Base-by-base conservation (phyloP, 2,329 filamentous ascomycete genomes). In the Aspergillus spinulosporus region DNA sequence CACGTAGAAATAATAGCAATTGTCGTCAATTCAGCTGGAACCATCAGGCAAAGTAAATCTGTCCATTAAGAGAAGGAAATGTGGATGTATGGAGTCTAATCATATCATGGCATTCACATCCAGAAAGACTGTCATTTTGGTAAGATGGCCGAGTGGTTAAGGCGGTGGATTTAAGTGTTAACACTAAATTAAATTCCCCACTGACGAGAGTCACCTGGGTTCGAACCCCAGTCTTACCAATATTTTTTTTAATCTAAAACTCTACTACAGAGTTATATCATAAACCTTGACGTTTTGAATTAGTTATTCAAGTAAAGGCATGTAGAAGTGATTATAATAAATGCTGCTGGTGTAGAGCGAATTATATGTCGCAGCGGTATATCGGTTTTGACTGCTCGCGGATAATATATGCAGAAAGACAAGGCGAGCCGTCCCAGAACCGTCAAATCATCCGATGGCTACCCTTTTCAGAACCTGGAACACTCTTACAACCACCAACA, bases 371-470 rank as follows among this genome's bases (percentile, higher is more conserved):
- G 21, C 21, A 21, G 21, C 21, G 21, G 21, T 21, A 21, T 34
- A 34, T 34, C 9, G 31, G 5, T 34, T 34, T 34, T 34, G 31
- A 21, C 31, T 6, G 31, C 31, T 34, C 31, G 9, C 31, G 31
- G 31, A 34, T 21, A 21, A 21, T 21, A 21, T 21, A 21, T 21
- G 21, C 21, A 21, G 21, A 21, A 21, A 21, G 21, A 21, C 21
- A 21, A 21, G 21, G 21, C 21, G 21, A 21, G 21, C 21, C 21
- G 21, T 21, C 21, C 21, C 21, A 21, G 21, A 14, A 42, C 39
- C 39, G 15, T 14, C 39, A 50, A 54, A 46, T 54, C 43, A 48
- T 52, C 42, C 45, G 49, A 49, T 54, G 26, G 29, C 48, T 52
- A 44, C 37, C 48, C 37, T 49, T 52, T 47, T 34, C 48, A 39